A percentile compares a stretch with the other conserved stretches of the same genome.
Conservation (phyloP, 805 yeast species). For the Yarrowia sp. region DNA sequence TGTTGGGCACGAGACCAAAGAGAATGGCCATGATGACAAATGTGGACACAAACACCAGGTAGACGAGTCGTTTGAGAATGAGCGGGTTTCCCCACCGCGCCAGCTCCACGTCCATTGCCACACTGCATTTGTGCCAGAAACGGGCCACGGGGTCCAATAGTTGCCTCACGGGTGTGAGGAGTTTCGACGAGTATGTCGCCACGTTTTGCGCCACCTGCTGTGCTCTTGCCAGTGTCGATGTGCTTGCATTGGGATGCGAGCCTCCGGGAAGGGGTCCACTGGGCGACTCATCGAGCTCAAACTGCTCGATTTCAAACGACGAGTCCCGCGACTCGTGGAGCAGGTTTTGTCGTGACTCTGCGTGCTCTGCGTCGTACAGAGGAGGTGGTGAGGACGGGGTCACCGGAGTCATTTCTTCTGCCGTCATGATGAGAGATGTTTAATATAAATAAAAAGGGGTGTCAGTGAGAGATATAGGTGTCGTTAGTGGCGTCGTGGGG, state of each 20-base stretch:
- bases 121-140: constrained; percentile 11
- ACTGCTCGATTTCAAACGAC: constrained; percentile 23
- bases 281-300: constrained; percentile 21
- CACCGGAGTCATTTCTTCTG: neutral
- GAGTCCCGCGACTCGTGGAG: constrained; percentile 1
- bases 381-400: constrained; percentile 25
- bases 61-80: constrained; percentile 71
- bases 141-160: constrained; percentile 14
- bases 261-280: constrained; percentile 18
- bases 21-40: constrained; percentile 56
- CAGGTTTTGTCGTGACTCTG: constrained; percentile 10
- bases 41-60: constrained; percentile 61
- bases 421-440: neutral
- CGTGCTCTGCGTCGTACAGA: constrained; percentile 1
- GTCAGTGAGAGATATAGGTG: no score
- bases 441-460: neutral
- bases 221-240: neutral
- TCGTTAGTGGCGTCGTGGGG: neutral
- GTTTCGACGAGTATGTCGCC: constrained; percentile 1
- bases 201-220: constrained; percentile 20
- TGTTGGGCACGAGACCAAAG: constrained; percentile 52
- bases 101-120: constrained; percentile 6
- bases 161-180: neutral
- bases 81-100: constrained; percentile 54
- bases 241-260: constrained; percentile 5